Conservation (phyloP, 805 yeast genomes). For the Candida khao-thaluensis region DNA sequence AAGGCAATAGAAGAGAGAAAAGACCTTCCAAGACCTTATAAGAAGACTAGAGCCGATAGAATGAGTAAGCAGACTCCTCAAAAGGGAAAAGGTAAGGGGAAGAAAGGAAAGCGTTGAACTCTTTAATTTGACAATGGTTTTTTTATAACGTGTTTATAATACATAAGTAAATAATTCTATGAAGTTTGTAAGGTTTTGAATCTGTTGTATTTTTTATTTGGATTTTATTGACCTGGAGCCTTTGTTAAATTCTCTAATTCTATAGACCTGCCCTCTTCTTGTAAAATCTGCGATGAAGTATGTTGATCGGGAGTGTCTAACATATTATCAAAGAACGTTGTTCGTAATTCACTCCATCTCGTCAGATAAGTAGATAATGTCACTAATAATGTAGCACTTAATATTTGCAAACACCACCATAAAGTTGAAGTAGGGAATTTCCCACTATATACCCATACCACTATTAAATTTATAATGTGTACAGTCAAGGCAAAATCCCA, state of each 20-base stretch:
- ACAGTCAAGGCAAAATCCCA: constrained; percentile 97
- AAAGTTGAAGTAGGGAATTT: constrained; percentile 66
- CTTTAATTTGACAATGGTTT: too few relatives aligned
- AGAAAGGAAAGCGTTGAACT: constrained; percentile 3
- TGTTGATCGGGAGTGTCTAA: constrained; percentile 38
- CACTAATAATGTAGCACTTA: constrained; percentile 68
- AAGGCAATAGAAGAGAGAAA: constrained; percentile 62
- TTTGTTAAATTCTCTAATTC: constrained; percentile 13
- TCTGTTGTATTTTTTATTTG: too few relatives aligned
- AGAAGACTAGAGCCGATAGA: constrained; percentile 79
- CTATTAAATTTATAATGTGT: constrained; percentile 72
- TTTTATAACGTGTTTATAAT: too few relatives aligned
- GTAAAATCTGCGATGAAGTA: constrained; percentile 30
- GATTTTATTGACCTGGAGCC: too few relatives aligned
- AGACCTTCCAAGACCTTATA: constrained; percentile 61
- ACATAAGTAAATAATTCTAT: too few relatives aligned
- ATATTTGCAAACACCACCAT: constrained; percentile 83
- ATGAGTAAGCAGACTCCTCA: constrained; percentile 13
- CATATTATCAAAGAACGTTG: constrained; percentile 85
- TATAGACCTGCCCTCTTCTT: constrained; percentile 12
- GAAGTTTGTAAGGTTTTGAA: too few relatives aligned
- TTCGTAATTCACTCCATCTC: constrained; percentile 86
- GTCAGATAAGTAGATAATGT: constrained; percentile 86
- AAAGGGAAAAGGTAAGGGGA: constrained; percentile 33
- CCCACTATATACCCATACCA: constrained; percentile 64